Base-by-base conservation (phyloP, 805 yeast genomes). In the Candida cerambycidarum region DNA sequence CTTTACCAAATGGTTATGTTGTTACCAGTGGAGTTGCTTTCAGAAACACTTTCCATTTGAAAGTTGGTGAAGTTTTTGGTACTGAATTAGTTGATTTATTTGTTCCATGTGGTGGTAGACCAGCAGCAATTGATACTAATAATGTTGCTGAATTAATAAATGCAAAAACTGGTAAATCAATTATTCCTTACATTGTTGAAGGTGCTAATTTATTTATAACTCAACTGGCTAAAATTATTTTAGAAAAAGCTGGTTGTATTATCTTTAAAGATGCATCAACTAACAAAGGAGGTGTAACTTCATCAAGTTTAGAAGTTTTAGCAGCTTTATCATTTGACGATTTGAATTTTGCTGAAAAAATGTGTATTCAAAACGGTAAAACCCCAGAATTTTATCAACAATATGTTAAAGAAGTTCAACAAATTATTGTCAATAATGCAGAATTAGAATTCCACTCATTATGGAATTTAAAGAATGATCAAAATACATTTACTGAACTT, bases 71-170 rank as follows among this genome's bases (percentile, higher is more conserved):
- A 46, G 76, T 76, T 47, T 80, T 79, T 56, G 80, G 78, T 31
- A 76, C 79, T 34, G 75, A 76, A 24, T 73, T 76, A 24, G 75
- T 89, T 47, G 89, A 89, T 56, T 71, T 92, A 59, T 90, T 93
- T 67, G 97, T 90, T 32, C 99, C 99, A 45, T 92, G 99, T 68
- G 99, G 99, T 65, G 99, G 99, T 54, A 85, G 99, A 69, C 99
- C 99, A 46, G 92, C 87, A 55, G 95, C 98, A 15, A 82, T 92
- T 62, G 95, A 90, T 63, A 80, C 90, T 50, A 83, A 81, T 63
- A 93, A 86, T 57, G 93, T 90, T 45, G 69, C 73, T 49, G 69
- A 69, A 41, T 79, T 89, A 55, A 79, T 93, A 53, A 88, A 85
- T 63, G 73, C 71, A 31, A 80, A 80, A 56, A 82, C 90, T 23